Conservation (phyloP, 2,329 filamentous ascomycete genomes). For the Aspergillus sergii region DNA sequence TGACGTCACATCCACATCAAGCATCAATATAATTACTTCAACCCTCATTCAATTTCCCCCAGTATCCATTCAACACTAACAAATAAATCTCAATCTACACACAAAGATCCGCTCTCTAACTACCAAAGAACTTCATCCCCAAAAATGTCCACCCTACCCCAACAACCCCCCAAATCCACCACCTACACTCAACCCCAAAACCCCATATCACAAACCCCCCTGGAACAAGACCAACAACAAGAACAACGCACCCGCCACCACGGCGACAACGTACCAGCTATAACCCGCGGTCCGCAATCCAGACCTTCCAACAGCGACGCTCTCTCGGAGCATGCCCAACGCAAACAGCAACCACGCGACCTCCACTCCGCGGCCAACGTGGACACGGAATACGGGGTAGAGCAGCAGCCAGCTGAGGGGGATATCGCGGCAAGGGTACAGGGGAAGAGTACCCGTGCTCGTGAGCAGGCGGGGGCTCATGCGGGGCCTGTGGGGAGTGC, state of each 20-base stretch:
- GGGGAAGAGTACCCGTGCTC: conserved; percentile 23
- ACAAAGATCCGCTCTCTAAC: too few relatives aligned
- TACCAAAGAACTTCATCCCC: conserved; percentile 16
- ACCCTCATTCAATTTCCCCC: background rate
- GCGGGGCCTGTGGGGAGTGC: conserved; percentile 37
- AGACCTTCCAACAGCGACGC: conserved; percentile 31
- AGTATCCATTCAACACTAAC: conserved; percentile 2
- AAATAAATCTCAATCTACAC: too few relatives aligned
- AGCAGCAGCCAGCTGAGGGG: conserved; percentile 39
- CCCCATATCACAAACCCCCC: conserved; percentile 34
- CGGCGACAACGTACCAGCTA: conserved; percentile 27
- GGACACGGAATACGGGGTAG: conserved; percentile 40
- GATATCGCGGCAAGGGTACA: conserved; percentile 37
- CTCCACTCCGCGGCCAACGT: conserved; percentile 27
- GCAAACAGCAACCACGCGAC: conserved; percentile 13
- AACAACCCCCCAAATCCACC: conserved; percentile 40
- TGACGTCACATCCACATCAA: background rate
- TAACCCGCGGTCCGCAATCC: conserved; percentile 31
- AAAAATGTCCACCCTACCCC: conserved; percentile 13
- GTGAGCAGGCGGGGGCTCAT: conserved; percentile 36
- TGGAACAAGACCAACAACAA: conserved; percentile 24
- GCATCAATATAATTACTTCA: background rate
- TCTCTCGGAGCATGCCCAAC: conserved; percentile 20
- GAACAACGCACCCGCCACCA: conserved; percentile 17
- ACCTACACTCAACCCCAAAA: conserved; percentile 36